phyloP scores from a whole-genome alignment of 371 early-diverging fungal genomes.

The Lichtheimia ornata region DNA sequence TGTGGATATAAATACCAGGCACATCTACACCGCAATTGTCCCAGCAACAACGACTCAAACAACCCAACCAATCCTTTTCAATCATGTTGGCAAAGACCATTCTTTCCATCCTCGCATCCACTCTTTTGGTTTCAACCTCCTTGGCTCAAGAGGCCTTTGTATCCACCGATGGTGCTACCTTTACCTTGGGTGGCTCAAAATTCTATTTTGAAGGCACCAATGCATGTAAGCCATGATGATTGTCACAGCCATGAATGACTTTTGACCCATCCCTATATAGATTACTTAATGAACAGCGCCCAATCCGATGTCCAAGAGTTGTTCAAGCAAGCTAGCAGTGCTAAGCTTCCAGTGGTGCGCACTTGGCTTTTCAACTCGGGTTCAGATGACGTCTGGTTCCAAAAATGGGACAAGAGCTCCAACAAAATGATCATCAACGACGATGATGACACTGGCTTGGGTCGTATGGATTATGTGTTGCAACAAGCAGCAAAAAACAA shows the following conservation, averaged over 20 bases:
- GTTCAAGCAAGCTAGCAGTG: not conserved
- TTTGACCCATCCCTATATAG: not conserved
- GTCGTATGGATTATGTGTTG: constrained; percentile 12
- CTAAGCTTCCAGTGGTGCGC: constrained; percentile 9
- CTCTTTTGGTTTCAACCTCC: constrained; percentile 4
- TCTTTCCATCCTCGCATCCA: constrained; percentile 8
- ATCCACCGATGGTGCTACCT: not conserved
- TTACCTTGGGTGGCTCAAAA: constrained; percentile 1
- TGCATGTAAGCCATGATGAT: constrained; percentile 2
- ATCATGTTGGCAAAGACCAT: constrained; percentile 6
- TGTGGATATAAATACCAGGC: too few relatives aligned
- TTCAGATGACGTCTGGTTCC: constrained; percentile 1
- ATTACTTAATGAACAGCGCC: constrained; percentile 7
- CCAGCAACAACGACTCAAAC: not conserved
- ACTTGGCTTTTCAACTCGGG: constrained; percentile 15
- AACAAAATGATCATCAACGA: constrained; percentile 8
- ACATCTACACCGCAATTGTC: too few relatives aligned
- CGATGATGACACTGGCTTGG: constrained; percentile 5
- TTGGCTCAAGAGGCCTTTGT: constrained; percentile 8
- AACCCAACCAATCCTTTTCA: not conserved
- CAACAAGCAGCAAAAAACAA: constrained; percentile 7
- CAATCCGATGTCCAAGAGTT: not conserved
- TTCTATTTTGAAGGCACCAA: constrained; percentile 14
- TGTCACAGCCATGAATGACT: not conserved
- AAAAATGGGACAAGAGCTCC: not conserved